Base-by-base conservation (phyloP, 495 filamentous ascomycete species). In the Aspergillus baeticus region DNA sequence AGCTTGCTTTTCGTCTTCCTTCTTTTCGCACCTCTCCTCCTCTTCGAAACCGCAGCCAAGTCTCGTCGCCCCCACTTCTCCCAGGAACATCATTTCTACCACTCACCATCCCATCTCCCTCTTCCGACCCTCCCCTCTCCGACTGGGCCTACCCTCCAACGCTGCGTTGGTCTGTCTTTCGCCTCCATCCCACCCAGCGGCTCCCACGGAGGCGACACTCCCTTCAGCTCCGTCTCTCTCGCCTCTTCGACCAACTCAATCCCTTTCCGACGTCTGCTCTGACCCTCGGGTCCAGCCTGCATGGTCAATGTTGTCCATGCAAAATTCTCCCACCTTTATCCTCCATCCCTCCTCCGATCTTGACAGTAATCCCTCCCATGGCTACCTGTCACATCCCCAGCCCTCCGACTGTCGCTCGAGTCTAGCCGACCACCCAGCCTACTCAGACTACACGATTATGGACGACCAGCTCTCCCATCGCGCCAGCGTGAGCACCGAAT, bases 271-370 rank as follows among this genome's bases (percentile, higher is more conserved):
- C 26, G 26, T 29, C 26, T 8, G 26, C 26, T 29, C 26, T 29
- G 26, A 29, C 38, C 13, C 17, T 18, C 17, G 38, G n/a, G 38
- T 44, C 44, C 59, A 48, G 54, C 37, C 34, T 57, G 56, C 18
- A 38, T 53, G 59, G 65, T 63, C 66, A 69, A 76, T 78, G 73
- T 70, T 77, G 69, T 75, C 73, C 66, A 77, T 76, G 74, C 72
- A 77, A 61, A 70, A 70, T 34, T 57, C 57, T 21, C 59, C 66
- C 42, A 29, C 59, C 39, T 62, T 67, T 59, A 34, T 59, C 34
- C 45, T 63, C 23, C 53, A 59, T 54, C 54, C 60, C 7, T 51
- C 63, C 53, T 54, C 60, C 45, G 23, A 48, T 31, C 33, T 57
- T 50, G 51, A 64, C 37, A 42, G 52, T 53, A 51, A 58, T 33